Evolutionary conservation across 257 asterid species (phyloP).

Genomic region (Cordia subcordata): DNA sequence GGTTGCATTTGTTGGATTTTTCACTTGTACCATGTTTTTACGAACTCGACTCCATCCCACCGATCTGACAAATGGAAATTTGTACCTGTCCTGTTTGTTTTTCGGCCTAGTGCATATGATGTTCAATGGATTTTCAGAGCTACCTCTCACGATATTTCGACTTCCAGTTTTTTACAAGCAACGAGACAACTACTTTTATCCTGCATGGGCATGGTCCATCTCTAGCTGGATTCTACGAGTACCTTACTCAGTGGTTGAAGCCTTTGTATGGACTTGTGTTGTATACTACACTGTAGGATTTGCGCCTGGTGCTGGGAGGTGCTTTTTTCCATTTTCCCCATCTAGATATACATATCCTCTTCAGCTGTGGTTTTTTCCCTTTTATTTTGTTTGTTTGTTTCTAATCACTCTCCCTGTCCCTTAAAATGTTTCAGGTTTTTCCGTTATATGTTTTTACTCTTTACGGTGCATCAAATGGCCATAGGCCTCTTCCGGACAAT

Average conservation of each 20-base stretch:
- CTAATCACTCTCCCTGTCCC: conserved; percentile 1
- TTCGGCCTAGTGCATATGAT: conserved; percentile 81
- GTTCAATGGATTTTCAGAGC: conserved; percentile 92
- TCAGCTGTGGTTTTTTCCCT: background rate
- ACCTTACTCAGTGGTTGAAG: conserved; percentile 80
- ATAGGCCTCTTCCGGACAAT: conserved; percentile 76
- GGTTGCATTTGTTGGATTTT: conserved; percentile 83
- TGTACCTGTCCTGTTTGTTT: conserved; percentile 68
- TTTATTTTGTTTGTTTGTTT: background rate
- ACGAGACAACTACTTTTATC: conserved; percentile 83
- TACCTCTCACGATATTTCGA: conserved; percentile 73
- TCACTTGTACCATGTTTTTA: conserved; percentile 75
- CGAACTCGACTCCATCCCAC: conserved; percentile 70
- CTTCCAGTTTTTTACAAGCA: conserved; percentile 94
- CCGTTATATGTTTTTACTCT: conserved; percentile 56
- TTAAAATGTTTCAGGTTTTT: conserved; percentile 55
- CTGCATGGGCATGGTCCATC: conserved; percentile 88
- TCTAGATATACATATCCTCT: background rate
- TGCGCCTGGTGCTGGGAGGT: conserved; percentile 78
- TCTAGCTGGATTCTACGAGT: conserved; percentile 68
- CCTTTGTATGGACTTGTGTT: conserved; percentile 69
- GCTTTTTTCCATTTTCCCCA: conserved; percentile 7
- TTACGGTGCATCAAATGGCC: conserved; percentile 85
- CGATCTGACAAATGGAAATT: conserved; percentile 52
- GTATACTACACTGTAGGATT: conserved; percentile 79